A percentile compares a stretch with the other conserved stretches of the same genome.
These are phyloP conservation scores for Cephaloascus albidus DNA, from an alignment of 805 yeast species.

Conservation along the genomic window DNA sequence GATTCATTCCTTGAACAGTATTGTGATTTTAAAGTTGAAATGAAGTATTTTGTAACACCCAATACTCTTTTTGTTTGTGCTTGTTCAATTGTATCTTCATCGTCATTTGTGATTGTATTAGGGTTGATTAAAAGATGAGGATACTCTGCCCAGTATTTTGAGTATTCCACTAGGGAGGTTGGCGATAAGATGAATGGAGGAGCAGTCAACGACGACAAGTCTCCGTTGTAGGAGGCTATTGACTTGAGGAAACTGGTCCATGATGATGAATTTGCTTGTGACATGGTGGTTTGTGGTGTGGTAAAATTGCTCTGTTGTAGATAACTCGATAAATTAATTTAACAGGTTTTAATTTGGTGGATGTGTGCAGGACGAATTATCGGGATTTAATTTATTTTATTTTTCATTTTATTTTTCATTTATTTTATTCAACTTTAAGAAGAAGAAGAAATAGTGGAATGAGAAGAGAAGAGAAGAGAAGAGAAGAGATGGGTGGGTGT, in stretches of 20 bases:
- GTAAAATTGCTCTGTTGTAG: too few species aligned
- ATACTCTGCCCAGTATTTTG: constrained; percentile 95
- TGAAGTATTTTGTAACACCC: constrained; percentile 85
- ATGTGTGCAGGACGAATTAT: too few species aligned
- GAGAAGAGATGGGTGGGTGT: too few species aligned
- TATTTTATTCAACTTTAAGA: too few species aligned
- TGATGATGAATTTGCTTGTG: constrained; percentile 30
- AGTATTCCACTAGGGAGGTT: constrained; percentile 80
- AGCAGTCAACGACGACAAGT: constrained; percentile 87
- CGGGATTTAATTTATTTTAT: too few species aligned
- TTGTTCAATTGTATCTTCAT: constrained; percentile 23
- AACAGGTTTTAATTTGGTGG: too few species aligned
- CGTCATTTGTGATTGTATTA: constrained; percentile 30
- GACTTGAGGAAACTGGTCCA: constrained; percentile 92
- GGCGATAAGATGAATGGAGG: constrained; percentile 96
- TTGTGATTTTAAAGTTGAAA: constrained; percentile 85
- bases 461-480: too few species aligned
- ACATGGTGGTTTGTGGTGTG: constrained; percentile 9
- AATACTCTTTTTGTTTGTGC: constrained; percentile 59
- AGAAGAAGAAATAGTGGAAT: too few species aligned
- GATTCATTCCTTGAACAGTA: constrained; percentile 88
- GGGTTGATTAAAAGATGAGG: constrained; percentile 78
- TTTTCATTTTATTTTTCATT: too few species aligned
- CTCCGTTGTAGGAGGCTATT: constrained; percentile 88
- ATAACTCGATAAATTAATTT: too few species aligned